Conservation (phyloP, 805 yeast species). For the Starmerella sp. region DNA sequence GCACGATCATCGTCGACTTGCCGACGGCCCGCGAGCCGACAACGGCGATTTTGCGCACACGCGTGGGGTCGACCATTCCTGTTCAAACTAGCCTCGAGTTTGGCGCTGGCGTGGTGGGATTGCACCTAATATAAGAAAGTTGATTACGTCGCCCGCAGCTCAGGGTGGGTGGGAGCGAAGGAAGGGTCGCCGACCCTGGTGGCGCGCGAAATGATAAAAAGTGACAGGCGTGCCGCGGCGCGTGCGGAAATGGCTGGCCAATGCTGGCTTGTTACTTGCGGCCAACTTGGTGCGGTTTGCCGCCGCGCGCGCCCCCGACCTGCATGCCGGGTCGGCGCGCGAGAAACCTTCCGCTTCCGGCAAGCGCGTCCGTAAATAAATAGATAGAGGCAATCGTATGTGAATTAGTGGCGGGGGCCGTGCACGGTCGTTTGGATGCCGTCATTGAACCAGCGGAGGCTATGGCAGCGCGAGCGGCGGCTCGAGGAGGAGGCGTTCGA, state of each 20-base stretch:
- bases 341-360: no score
- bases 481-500: slow-evolving; percentile 16
- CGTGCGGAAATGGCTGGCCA: no score
- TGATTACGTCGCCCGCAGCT: slow-evolving; percentile 1
- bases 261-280: no score
- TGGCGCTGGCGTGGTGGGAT: neutral
- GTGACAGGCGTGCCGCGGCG: no score
- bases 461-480: slow-evolving; percentile 19
- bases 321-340: no score
- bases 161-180: neutral
- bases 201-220: no score
- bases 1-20: slow-evolving; percentile 72
- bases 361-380: no score
- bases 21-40: slow-evolving; percentile 84
- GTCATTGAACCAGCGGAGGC: slow-evolving; percentile 18
- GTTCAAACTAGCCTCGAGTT: neutral
- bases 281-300: no score
- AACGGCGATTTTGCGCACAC: slow-evolving; percentile 58
- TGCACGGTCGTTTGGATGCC: slow-evolving; percentile 4
- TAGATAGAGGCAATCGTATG: no score
- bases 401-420: neutral
- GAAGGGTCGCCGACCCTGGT: neutral
- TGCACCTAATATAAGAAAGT: neutral
- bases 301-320: no score
- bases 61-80: slow-evolving; percentile 24